Base-by-base conservation (phyloP, 176 grass and related monocot genomes). In the Oryza nivara region DNA sequence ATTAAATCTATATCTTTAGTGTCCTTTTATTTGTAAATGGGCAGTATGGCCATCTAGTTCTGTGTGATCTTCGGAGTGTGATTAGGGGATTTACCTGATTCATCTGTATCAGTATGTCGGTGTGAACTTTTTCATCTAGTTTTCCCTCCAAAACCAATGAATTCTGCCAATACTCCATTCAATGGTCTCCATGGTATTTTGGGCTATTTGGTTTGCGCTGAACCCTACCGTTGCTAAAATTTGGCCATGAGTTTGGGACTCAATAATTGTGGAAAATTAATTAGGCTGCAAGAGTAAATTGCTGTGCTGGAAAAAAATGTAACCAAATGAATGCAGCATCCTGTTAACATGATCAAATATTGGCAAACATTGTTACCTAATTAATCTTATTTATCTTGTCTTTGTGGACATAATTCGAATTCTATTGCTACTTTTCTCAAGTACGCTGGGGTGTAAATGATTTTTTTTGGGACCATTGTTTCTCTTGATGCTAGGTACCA, bases 11-110 rank as follows among this genome's bases (percentile, higher is more conserved):
- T 86, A 67, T 74, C 6, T 22, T 56, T 74, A 11, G 4, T 61
- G 2, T 25, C 43, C 46, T 35, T 75, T 85, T 80, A 16, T 51
- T 60, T 85, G n/a, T 63, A 48, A 36, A 67, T 47, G 22, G 80
- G 7, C 38, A n/a, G 26, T 80, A 30, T 49, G 34, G 1, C 6
- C 41, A 22, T 85, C 49, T 76, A 81, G 4, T 89, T 85, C n/a
- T 48, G 3, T 77, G 13, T 77, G 65, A 66, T 76, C 11, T 76
- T 45, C 17, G n/a, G 76, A 72, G 32, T 1, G 54, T 77, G 72
- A 4, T 86, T 79, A 54, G 19, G 72, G 11, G 16, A 16, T 38
- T 3, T 40, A 4, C 7, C 17, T 30, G 74, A 4, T 74, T 74
- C 22, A 9, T 67, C 75, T 67, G 32, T 11, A 9, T 67, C 3